Percentiles rank a stretch among this genome's conserved stretches.
phyloP scores from a whole-genome alignment of 257 asterid species.

The Fraxinus anomala region DNA sequence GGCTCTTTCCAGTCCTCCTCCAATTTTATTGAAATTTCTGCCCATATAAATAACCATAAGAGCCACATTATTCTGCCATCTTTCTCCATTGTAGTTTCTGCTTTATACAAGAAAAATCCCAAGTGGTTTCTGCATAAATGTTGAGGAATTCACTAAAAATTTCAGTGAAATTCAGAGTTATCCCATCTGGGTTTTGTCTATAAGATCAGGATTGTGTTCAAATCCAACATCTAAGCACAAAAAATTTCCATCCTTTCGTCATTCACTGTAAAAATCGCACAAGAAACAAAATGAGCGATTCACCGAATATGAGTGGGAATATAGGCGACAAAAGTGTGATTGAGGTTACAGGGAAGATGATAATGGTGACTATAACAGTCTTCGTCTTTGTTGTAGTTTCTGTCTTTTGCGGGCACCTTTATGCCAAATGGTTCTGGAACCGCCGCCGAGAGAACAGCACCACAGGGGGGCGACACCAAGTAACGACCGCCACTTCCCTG shows the following conservation, averaged over 20 bases:
- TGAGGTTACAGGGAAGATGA: constrained; percentile 63
- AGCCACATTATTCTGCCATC: background rate
- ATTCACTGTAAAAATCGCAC: background rate
- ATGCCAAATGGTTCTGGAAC: constrained; percentile 73
- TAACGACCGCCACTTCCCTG: constrained; percentile 25
- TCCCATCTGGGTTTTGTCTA: background rate
- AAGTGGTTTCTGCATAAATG: background rate
- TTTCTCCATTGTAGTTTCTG: background rate
- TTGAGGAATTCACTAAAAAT: background rate
- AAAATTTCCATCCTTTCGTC: background rate
- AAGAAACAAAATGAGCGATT: constrained; percentile 44
- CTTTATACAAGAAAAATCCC: background rate
- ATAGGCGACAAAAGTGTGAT: constrained; percentile 42
- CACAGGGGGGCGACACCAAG: constrained; percentile 37
- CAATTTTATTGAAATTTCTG: background rate
- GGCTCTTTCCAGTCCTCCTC: constrained; percentile 19
- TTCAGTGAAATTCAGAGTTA: background rate
- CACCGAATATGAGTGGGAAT: constrained; percentile 24
- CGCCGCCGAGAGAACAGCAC: constrained; percentile 55
- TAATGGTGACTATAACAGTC: constrained; percentile 53
- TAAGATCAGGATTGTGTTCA: background rate
- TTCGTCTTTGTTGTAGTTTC: constrained; percentile 53
- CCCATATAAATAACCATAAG: too few species aligned
- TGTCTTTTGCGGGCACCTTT: constrained; percentile 66
- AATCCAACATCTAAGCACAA: background rate